Conservation (phyloP, 495 filamentous ascomycete species). For the Penicillium waksmanii region DNA sequence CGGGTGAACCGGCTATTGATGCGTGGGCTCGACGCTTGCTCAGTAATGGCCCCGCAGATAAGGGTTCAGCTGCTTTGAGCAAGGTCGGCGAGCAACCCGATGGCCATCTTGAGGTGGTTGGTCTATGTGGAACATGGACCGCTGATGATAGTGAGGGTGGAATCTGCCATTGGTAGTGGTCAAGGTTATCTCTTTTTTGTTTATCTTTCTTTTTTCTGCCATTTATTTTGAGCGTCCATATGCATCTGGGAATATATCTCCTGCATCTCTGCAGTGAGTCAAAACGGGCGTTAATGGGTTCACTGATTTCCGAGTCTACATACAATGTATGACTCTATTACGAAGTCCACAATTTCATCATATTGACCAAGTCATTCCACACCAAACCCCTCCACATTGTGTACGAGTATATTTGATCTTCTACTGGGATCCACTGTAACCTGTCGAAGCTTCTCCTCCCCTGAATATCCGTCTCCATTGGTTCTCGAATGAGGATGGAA, state of each 20-base stretch:
- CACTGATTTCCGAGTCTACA: not conserved
- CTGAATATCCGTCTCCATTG: no score
- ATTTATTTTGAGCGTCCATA: constrained; percentile 22
- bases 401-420: not conserved
- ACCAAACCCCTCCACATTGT: not conserved
- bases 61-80: constrained; percentile 52
- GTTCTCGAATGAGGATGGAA: not conserved
- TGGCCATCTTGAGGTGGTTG: constrained; percentile 69
- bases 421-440: not conserved
- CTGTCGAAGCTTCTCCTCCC: not conserved
- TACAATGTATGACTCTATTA: not conserved
- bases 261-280: constrained; percentile 6
- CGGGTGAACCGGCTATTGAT: constrained; percentile 87
- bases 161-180: constrained; percentile 63
- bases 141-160: constrained; percentile 82
- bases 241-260: constrained; percentile 19
- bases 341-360: constrained; percentile 18
- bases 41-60: constrained; percentile 54
- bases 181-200: not conserved
- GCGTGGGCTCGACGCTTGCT: constrained; percentile 78
- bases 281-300: not conserved
- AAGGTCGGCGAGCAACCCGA: constrained; percentile 68
- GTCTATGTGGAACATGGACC: constrained; percentile 83
- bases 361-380: not conserved
- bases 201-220: not conserved